A percentile compares a stretch with the other conserved stretches of the same genome.
Conservation (phyloP, 2,329 filamentous ascomycete species). For the Neonectria magnoliae region DNA sequence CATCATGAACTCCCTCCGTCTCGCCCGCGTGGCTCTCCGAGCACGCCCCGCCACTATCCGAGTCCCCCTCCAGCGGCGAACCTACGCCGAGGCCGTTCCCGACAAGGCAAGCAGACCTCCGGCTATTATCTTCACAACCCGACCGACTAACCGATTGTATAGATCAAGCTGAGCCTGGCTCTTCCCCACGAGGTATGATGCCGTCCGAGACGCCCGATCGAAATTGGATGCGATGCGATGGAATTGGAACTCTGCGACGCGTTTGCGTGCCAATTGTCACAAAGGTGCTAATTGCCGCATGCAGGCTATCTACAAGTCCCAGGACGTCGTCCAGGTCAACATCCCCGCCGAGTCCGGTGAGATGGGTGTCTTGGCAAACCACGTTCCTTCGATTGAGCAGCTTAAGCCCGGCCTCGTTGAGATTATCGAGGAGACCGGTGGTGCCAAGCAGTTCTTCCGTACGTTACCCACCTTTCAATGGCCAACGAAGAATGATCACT, state of each 20-base stretch:
- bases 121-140: constrained; percentile 36
- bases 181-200: constrained; percentile 95
- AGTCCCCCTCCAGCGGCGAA: constrained; percentile 82
- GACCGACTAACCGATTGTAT: constrained; percentile 40
- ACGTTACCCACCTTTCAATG: constrained; percentile 56
- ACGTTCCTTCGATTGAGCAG: constrained; percentile 99
- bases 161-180: constrained; percentile 97
- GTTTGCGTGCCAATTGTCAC: constrained; percentile 41
- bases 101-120: constrained; percentile 72
- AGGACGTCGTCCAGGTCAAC: constrained; percentile 93
- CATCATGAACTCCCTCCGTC: constrained; percentile 93
- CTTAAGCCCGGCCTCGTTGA: constrained; percentile 96
- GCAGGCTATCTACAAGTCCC: constrained; percentile 75
- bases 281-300: constrained; percentile 62
- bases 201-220: constrained; percentile 29
- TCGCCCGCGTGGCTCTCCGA: constrained; percentile 89
- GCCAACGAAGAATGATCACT: constrained; percentile 25
- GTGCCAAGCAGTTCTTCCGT: constrained; percentile 98
- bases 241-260: constrained; percentile 42
- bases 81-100: constrained; percentile 87
- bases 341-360: constrained; percentile 97
- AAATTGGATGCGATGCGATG: constrained; percentile 38
- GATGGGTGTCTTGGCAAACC: constrained; percentile 99
- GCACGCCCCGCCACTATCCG: constrained; percentile 81
- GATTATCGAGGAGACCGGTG: constrained; percentile 91